phyloP scores from a whole-genome alignment of 1,139 yeast species.

The Protomyces lactucae-debilis region DNA sequence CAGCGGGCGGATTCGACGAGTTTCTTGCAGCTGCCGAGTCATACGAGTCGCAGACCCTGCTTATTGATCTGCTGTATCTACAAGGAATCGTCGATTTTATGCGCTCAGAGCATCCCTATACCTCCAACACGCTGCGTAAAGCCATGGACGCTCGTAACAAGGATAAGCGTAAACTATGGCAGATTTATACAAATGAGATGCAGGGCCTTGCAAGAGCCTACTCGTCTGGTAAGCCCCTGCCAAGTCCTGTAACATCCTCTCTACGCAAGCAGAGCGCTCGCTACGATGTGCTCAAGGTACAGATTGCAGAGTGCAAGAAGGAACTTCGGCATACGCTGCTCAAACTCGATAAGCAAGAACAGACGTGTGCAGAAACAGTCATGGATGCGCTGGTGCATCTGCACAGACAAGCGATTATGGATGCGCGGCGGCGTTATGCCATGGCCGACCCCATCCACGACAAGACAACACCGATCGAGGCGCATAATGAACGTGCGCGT shows the following conservation, averaged over 20 bases:
- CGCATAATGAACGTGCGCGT: conserved; percentile 22
- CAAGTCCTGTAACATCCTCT: conserved; percentile 1
- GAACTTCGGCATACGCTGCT: not conserved
- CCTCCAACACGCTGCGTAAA: conserved; percentile 13
- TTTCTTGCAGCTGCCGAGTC: conserved; percentile 6
- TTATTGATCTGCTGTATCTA: conserved; percentile 11
- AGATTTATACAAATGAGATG: conserved; percentile 16
- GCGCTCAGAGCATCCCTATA: conserved; percentile 21
- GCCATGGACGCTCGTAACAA: conserved; percentile 9
- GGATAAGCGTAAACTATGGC: conserved; percentile 20
- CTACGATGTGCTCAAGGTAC: not conserved
- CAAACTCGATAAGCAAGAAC: conserved; percentile 3
- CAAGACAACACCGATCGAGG: conserved; percentile 16
- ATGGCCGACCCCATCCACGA: conserved; percentile 23
- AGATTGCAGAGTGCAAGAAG: not conserved
- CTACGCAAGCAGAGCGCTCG: not conserved
- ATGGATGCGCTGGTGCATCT: conserved; percentile 13
- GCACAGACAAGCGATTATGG: conserved; percentile 5
- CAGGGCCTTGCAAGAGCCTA: conserved; percentile 21
- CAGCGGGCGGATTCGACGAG: conserved; percentile 1
- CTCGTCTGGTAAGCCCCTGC: conserved; percentile 9
- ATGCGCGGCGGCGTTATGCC: conserved; percentile 10
- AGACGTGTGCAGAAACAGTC: conserved; percentile 16
- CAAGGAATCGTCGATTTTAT: conserved; percentile 13
- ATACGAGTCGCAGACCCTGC: conserved; percentile 9